phyloP scores from a whole-genome alignment of 2,329 filamentous ascomycete genomes.

The Exophiala phaeomuriformis region DNA sequence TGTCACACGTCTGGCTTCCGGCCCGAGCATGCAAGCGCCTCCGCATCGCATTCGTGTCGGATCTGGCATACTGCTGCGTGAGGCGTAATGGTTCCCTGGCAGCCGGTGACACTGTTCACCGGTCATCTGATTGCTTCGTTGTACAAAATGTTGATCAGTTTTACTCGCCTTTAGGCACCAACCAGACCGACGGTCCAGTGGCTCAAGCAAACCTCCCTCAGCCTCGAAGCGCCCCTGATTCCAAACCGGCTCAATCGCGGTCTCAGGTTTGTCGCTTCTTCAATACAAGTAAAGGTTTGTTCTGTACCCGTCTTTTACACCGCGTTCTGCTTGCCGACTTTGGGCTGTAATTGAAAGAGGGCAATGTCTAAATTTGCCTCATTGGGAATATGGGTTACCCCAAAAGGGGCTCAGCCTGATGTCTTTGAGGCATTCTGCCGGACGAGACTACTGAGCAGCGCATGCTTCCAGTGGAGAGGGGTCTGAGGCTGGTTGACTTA shows the following conservation, averaged over 20 bases:
- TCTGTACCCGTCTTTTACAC: constrained; percentile 10
- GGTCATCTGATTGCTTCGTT: constrained; percentile 17
- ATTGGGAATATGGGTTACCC: not conserved
- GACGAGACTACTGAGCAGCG: too few species aligned
- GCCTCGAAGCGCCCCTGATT: constrained; percentile 1
- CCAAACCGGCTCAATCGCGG: constrained; percentile 5
- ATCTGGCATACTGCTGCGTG: not conserved
- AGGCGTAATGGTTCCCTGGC: constrained; percentile 1
- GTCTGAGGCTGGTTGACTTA: not conserved
- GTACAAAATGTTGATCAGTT: constrained; percentile 11
- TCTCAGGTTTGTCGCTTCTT: constrained; percentile 22
- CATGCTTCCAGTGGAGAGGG: not conserved
- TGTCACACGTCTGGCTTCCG: not conserved
- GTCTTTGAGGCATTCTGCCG: too few species aligned
- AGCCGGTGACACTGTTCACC: constrained; percentile 9
- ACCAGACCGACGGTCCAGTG: constrained; percentile 6
- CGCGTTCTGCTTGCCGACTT: constrained; percentile 14
- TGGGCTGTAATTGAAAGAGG: not conserved
- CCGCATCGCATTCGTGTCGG: constrained; percentile 9
- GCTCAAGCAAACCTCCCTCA: constrained; percentile 3
- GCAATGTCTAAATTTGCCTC: constrained; percentile 3
- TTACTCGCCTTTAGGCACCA: constrained; percentile 11
- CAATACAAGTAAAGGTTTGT: constrained; percentile 21
- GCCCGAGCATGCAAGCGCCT: constrained; percentile 5
- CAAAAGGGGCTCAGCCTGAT: too few species aligned